These are phyloP conservation scores for Leishmania arabica DNA, from an alignment of 208 protist genomes.

Conservation along the genomic window DNA sequence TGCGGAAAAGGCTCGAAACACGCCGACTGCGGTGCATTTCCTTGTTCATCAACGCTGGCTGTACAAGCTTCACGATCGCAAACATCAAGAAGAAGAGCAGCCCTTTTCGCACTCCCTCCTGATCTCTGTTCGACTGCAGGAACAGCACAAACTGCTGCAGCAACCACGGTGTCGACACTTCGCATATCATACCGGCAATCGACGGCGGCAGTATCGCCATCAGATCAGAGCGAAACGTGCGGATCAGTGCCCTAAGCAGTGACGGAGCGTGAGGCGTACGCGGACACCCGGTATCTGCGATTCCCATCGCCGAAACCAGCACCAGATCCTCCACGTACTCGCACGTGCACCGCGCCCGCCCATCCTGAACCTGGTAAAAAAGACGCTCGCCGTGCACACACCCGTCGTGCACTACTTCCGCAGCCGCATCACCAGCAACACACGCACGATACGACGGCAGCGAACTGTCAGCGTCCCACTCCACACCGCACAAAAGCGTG, in stretches of 20 bases:
- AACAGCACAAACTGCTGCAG: constrained; percentile 60
- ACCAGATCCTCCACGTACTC: constrained; percentile 46
- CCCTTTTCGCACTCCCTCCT: constrained; percentile 17
- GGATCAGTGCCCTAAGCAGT: constrained; percentile 37
- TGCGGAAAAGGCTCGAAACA: constrained; percentile 48
- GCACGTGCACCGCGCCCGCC: constrained; percentile 37
- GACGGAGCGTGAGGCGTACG: constrained; percentile 31
- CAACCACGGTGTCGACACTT: constrained; percentile 57
- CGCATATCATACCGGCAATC: constrained; percentile 44
- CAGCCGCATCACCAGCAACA: not conserved
- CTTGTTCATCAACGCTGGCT: constrained; percentile 43
- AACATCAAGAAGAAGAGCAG: constrained; percentile 29
- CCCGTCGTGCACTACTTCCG: constrained; percentile 30
- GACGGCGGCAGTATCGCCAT: constrained; percentile 36
- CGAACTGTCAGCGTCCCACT: constrained; percentile 45
- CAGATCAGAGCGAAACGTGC: constrained; percentile 31
- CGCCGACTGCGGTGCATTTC: constrained; percentile 39
- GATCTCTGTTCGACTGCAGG: constrained; percentile 18
- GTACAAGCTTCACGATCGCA: constrained; percentile 33
- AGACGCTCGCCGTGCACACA: constrained; percentile 59
- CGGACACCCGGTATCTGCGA: not conserved
- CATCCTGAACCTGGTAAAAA: constrained; percentile 38
- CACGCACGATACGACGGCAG: constrained; percentile 15
- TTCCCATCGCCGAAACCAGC: not conserved
- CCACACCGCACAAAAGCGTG: constrained; percentile 55